phyloP scores from a whole-genome alignment of 164 flowering plant genomes.

The Vitis cinerea region DNA sequence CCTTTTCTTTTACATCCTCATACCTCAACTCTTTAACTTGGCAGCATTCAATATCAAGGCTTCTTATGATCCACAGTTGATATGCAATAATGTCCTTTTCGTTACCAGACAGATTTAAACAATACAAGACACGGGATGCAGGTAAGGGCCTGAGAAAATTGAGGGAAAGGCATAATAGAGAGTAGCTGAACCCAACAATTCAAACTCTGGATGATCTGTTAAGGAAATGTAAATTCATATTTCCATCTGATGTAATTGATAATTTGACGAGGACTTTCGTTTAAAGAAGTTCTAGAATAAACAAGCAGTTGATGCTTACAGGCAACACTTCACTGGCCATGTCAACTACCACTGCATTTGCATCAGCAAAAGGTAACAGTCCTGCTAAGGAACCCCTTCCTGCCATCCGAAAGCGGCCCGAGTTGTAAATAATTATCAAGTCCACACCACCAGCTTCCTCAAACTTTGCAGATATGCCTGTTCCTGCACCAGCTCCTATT shows the following conservation, averaged over 20 bases:
- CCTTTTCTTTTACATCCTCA: too few species aligned
- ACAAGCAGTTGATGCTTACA: constrained; percentile 49
- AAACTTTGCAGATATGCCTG: constrained; percentile 98
- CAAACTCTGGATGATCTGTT: neutral
- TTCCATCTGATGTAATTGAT: neutral
- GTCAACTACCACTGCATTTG: constrained; percentile 94
- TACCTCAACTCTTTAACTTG: too few species aligned
- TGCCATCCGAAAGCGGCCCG: constrained; percentile 97
- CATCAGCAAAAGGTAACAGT: constrained; percentile 94
- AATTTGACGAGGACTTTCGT: neutral
- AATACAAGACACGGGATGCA: too few species aligned
- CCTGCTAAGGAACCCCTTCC: constrained; percentile 98
- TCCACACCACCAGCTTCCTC: constrained; percentile 98
- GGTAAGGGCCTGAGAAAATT: too few species aligned
- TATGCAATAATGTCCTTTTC: too few species aligned
- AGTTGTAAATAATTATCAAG: constrained; percentile 83
- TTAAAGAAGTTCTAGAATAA: neutral
- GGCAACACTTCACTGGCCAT: constrained; percentile 98
- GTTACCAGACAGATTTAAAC: too few species aligned
- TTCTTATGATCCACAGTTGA: too few species aligned
- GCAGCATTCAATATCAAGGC: too few species aligned
- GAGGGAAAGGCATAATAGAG: neutral
- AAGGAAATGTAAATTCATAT: neutral
- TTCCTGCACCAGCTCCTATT: constrained; percentile 98
- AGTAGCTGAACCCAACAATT: neutral